A percentile compares a stretch with the other conserved stretches of the same genome.
Conservation (phyloP, 192 early-diverging fungal species). For the Gigaspora rosea region DNA sequence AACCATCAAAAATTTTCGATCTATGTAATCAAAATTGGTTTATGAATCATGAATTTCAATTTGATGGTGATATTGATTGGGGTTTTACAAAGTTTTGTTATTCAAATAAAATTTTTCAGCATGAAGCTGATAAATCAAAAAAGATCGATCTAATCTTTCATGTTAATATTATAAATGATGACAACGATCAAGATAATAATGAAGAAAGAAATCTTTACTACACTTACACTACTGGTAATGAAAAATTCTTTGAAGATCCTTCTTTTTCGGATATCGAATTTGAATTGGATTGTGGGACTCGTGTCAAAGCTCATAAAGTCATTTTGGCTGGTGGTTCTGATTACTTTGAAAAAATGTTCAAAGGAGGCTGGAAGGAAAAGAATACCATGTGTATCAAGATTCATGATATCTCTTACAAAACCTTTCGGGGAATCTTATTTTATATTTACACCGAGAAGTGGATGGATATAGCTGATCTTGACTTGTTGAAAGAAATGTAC, state of each 20-base stretch:
- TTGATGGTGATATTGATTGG: not conserved
- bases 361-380: constrained; percentile 4
- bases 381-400: not conserved
- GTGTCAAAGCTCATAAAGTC: constrained; percentile 20
- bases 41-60: not conserved
- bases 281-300: constrained; percentile 24
- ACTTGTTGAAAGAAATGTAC: not conserved
- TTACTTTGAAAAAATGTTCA: constrained; percentile 27
- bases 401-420: not conserved
- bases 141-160: not conserved
- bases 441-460: constrained; percentile 9
- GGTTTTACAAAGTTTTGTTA: not conserved
- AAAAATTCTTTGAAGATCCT: constrained; percentile 13
- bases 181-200: not conserved
- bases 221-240: not conserved
- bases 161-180: not conserved
- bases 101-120: not conserved
- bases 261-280: constrained; percentile 22
- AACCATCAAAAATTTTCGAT: not conserved
- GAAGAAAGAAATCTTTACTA: too few species aligned
- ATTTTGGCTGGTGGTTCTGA: not conserved
- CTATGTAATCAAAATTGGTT: not conserved
- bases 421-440: constrained; percentile 15
- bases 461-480: not conserved
- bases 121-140: not conserved